These are phyloP conservation scores for Sphagnum tenellum DNA, from an alignment of 225 moss, liverwort and hornwort genomes.

Conservation along the genomic window DNA sequence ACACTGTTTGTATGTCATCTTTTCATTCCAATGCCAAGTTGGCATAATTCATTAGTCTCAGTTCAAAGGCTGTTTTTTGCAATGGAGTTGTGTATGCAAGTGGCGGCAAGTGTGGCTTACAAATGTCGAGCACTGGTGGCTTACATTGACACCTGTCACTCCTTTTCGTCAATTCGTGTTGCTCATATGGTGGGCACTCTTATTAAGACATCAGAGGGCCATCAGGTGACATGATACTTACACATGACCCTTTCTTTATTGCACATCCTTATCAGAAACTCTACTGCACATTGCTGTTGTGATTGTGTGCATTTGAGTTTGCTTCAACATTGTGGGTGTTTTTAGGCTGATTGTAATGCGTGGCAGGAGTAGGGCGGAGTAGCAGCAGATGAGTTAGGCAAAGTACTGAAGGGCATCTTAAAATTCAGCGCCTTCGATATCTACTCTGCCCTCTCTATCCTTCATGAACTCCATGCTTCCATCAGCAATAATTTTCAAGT, in stretches of 20 bases:
- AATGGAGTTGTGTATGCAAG: conserved; percentile 84
- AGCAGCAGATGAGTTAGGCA: conserved; percentile 40
- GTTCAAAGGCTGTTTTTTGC: background rate
- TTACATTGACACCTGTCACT: conserved; percentile 72
- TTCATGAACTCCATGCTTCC: conserved; percentile 53
- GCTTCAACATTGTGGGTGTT: background rate
- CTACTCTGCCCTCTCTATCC: conserved; percentile 63
- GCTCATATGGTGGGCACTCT: conserved; percentile 67
- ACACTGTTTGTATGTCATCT: too few relatives aligned
- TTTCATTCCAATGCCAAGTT: background rate
- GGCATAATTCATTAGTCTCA: background rate
- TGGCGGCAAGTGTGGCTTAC: conserved; percentile 64
- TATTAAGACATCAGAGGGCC: conserved; percentile 31
- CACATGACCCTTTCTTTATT: too few relatives aligned
- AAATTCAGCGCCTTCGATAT: conserved; percentile 54
- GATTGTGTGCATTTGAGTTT: background rate
- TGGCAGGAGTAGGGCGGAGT: conserved; percentile 35
- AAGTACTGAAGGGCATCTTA: conserved; percentile 54
- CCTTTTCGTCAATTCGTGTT: conserved; percentile 72
- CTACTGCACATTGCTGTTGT: background rate
- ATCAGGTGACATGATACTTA: conserved; percentile 28
- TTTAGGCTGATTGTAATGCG: background rate
- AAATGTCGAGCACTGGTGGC: conserved; percentile 44
- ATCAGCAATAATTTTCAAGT: conserved; percentile 32
- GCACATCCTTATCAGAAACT: too few relatives aligned